These are phyloP conservation scores for Holtermannia corniformis DNA, from an alignment of 768 basidiomycete species.

Conservation along the genomic window DNA sequence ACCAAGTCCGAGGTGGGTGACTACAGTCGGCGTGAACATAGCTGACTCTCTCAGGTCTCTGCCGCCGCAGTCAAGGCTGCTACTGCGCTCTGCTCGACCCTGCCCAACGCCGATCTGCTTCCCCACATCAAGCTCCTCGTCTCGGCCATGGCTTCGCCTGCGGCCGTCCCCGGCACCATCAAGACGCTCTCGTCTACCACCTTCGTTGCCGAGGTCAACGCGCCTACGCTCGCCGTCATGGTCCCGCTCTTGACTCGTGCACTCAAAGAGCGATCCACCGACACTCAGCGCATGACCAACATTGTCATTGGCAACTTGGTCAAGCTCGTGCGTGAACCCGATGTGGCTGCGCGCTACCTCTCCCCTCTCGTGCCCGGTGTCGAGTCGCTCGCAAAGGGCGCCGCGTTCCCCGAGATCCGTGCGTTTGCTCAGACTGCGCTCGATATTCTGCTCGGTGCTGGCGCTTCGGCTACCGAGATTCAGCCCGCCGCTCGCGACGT, in stretches of 20 bases:
- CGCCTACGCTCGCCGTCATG: conserved; percentile 91
- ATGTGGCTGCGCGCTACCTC: conserved; percentile 78
- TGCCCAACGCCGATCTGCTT: conserved; percentile 84
- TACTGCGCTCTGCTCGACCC: conserved; percentile 73
- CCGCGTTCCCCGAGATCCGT: conserved; percentile 94
- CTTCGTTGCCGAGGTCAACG: conserved; percentile 92
- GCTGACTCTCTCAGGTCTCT: conserved; percentile 54
- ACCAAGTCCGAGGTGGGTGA: conserved; percentile 77
- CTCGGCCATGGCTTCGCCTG: conserved; percentile 76
- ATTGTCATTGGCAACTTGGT: conserved; percentile 93
- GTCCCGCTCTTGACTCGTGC: conserved; percentile 85
- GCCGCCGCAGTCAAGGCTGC: conserved; percentile 79
- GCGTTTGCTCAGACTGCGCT: conserved; percentile 83
- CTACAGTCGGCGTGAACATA: conserved; percentile 3
- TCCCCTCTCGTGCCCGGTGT: conserved; percentile 82
- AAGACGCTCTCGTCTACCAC: conserved; percentile 90
- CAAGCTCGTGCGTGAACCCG: conserved; percentile 88
- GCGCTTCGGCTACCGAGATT: conserved; percentile 64
- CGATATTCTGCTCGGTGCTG: conserved; percentile 67
- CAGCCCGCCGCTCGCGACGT: conserved; percentile 65
- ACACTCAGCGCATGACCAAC: conserved; percentile 86
- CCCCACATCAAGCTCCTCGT: conserved; percentile 83
- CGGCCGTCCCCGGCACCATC: conserved; percentile 77
- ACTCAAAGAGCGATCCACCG: conserved; percentile 90
- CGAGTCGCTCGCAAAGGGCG: conserved; percentile 74